Evolutionary conservation across 148 eudicot species (phyloP).

Genomic region (Salicornia ramosissima): DNA sequence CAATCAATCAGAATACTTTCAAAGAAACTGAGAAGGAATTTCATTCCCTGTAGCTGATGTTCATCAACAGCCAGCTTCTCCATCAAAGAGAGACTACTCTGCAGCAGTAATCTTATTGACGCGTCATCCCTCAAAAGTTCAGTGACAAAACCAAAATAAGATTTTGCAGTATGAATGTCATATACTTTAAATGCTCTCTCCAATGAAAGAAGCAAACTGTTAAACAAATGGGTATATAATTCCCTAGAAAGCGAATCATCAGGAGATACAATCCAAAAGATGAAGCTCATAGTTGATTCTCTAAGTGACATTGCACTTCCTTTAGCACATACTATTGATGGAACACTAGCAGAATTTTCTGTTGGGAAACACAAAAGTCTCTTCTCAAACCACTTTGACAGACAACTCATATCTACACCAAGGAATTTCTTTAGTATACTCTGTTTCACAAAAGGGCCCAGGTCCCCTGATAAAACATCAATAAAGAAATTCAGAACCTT

Average conservation of each 20-base stretch:
- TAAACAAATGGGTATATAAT: slow-evolving; percentile 58
- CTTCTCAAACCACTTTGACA: slow-evolving; percentile 83
- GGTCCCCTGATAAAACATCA: slow-evolving; percentile 62
- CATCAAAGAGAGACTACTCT: slow-evolving; percentile 55
- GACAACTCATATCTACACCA: slow-evolving; percentile 51
- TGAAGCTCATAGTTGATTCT: slow-evolving; percentile 82
- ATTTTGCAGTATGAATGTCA: slow-evolving; percentile 69
- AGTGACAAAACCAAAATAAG: slow-evolving; percentile 59
- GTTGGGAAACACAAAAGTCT: slow-evolving; percentile 57
- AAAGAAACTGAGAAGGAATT: slow-evolving; percentile 72
- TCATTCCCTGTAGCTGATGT: slow-evolving; percentile 75
- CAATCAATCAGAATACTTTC: slow-evolving; percentile 55
- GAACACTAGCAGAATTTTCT: slow-evolving; percentile 42
- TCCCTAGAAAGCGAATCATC: slow-evolving; percentile 53
- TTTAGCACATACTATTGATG: slow-evolving; percentile 28
- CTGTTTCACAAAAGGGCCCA: slow-evolving; percentile 48
- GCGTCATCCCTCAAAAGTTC: slow-evolving; percentile 72
- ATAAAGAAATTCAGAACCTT: slow-evolving; percentile 72
- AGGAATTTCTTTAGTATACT: slow-evolving; percentile 61
- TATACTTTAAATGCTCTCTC: slow-evolving; percentile 64
- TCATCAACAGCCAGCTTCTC: slow-evolving; percentile 78
- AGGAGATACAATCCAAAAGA: slow-evolving; percentile 52
- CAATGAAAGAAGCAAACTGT: slow-evolving; percentile 60
- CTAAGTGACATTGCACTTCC: slow-evolving; percentile 63
- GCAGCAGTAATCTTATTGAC: slow-evolving; percentile 63